These are phyloP conservation scores for Mycena kentingensis DNA, from an alignment of 768 basidiomycete species.

Conservation along the genomic window DNA sequence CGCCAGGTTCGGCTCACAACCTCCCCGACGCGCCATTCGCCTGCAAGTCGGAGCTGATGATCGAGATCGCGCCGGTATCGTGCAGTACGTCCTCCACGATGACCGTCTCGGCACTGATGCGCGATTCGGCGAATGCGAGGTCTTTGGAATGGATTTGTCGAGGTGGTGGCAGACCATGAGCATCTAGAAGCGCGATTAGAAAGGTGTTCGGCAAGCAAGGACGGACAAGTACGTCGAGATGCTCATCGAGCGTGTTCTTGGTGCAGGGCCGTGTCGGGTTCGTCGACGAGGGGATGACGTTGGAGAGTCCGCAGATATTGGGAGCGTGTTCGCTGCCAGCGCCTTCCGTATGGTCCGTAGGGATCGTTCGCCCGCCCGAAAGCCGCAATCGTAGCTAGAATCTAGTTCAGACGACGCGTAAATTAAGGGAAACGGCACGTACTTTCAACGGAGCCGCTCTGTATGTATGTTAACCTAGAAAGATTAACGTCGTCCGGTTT, in stretches of 20 bases:
- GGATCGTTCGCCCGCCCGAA: slow-evolving; percentile 91
- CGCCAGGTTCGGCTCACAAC: slow-evolving; percentile 93
- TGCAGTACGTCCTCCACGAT: slow-evolving; percentile 97
- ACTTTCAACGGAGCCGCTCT: slow-evolving; percentile 97
- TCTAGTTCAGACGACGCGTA: background rate
- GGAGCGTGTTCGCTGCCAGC: slow-evolving; percentile 97
- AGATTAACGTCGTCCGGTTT: slow-evolving; percentile 68
- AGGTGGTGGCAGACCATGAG: slow-evolving; percentile 99
- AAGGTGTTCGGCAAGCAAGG: background rate
- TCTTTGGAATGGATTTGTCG: slow-evolving; percentile 90
- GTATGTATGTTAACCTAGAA: slow-evolving; percentile 95
- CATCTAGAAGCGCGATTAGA: slow-evolving; percentile 64
- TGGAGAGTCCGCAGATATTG: slow-evolving; percentile 87
- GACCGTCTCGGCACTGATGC: slow-evolving; percentile 94
- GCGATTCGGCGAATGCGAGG: slow-evolving; percentile 92
- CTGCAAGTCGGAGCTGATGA: slow-evolving; percentile 96
- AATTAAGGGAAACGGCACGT: slow-evolving; percentile 24
- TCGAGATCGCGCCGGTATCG: slow-evolving; percentile 90
- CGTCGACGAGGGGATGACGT: slow-evolving; percentile 94
- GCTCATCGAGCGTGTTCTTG: slow-evolving; percentile 91
- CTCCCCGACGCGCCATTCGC: slow-evolving; percentile 98
- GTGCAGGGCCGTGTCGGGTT: slow-evolving; percentile 95
- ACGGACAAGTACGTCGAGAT: slow-evolving; percentile 75
- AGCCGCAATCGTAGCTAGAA: slow-evolving; percentile 79
- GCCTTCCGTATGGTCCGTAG: slow-evolving; percentile 96